These are phyloP conservation scores for Hygrophila difformis DNA, from an alignment of 257 asterid species.

Conservation along the genomic window DNA sequence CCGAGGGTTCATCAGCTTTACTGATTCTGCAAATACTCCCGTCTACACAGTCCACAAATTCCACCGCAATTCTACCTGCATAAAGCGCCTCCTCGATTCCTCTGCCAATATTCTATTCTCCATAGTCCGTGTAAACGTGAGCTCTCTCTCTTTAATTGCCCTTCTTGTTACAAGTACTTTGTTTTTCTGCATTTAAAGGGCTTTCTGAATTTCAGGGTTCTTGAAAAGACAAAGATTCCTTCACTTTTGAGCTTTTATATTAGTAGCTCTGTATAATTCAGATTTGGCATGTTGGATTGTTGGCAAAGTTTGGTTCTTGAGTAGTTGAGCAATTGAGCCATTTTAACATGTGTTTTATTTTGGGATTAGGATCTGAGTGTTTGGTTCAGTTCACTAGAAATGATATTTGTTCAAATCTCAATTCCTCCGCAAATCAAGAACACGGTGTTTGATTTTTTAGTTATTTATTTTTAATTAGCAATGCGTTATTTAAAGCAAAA, in stretches of 20 bases:
- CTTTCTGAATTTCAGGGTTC: background rate
- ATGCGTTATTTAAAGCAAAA: too few relatives aligned
- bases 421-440: too few relatives aligned
- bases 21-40: slow-evolving; percentile 56
- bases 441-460: too few relatives aligned
- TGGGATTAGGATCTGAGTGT: too few relatives aligned
- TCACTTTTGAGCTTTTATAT: too few relatives aligned
- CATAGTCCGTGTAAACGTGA: slow-evolving; percentile 42
- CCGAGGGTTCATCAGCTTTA: slow-evolving; percentile 36
- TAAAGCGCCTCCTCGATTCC: slow-evolving; percentile 48
- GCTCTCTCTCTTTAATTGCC: slow-evolving; percentile 15
- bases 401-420: too few relatives aligned
- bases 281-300: background rate
- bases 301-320: background rate
- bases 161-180: too few relatives aligned
- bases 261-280: background rate
- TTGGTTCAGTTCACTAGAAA: too few relatives aligned
- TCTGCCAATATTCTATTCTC: slow-evolving; percentile 46
- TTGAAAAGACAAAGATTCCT: background rate
- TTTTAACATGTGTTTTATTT: too few relatives aligned
- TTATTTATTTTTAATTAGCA: too few relatives aligned
- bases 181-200: background rate
- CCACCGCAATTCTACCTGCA: slow-evolving; percentile 11
- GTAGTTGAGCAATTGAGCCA: too few relatives aligned
- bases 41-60: slow-evolving; percentile 43